phyloP scores from a whole-genome alignment of 768 basidiomycete species.

The Psilocybe subaeruginosa region DNA sequence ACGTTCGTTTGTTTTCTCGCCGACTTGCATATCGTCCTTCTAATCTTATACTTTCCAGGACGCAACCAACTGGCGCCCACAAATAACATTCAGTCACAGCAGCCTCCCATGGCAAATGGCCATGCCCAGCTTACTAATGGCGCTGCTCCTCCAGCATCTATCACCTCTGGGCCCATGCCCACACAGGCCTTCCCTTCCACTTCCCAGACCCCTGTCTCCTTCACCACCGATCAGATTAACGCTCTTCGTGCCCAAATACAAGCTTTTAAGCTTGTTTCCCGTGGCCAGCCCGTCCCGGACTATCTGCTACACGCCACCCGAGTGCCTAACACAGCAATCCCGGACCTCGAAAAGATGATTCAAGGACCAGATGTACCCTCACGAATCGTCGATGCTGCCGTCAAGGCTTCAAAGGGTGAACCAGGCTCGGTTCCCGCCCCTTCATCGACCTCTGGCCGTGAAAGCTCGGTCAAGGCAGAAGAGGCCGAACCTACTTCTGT shows the following conservation, averaged over 20 bases:
- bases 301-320: conserved; percentile 71
- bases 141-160: conserved; percentile 39
- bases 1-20: conserved; percentile 11
- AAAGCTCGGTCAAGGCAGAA: conserved; percentile 57
- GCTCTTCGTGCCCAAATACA: conserved; percentile 83
- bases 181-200: conserved; percentile 51
- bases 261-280: conserved; percentile 74
- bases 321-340: conserved; percentile 59
- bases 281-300: conserved; percentile 70
- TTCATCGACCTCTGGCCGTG: conserved; percentile 30
- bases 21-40: conserved; percentile 3
- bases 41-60: conserved; percentile 14
- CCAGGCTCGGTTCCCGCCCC: conserved; percentile 29
- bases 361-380: conserved; percentile 61
- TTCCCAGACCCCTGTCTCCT: conserved; percentile 77
- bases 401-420: conserved; percentile 69
- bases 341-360: conserved; percentile 68
- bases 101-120: conserved; percentile 48
- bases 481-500: conserved; percentile 47
- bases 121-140: conserved; percentile 50
- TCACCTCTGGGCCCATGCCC: conserved; percentile 53
- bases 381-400: conserved; percentile 73
- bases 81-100: conserved; percentile 33
- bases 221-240: conserved; percentile 74
- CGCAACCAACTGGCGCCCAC: conserved; percentile 34